Conservation (phyloP, 1,284 basidiomycete genomes). For the Heliocybe sulcata region DNA sequence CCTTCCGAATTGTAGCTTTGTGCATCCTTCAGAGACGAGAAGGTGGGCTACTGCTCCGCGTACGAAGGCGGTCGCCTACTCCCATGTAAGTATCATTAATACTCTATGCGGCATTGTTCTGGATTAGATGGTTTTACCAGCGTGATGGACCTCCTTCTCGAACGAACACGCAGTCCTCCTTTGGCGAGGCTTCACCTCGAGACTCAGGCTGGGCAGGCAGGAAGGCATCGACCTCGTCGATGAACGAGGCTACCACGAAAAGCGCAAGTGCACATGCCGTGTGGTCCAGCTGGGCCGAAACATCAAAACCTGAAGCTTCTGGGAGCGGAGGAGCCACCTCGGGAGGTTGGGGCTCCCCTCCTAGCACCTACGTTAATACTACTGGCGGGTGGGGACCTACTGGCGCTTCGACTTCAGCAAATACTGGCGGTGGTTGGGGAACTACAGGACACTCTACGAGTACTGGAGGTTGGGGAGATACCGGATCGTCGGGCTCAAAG, state of each 20-base stretch:
- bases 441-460: too few species aligned
- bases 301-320: too few species aligned
- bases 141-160: background rate
- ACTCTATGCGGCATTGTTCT: background rate
- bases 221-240: background rate
- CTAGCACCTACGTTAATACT: too few species aligned
- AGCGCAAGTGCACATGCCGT: too few species aligned
- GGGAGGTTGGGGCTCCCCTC: too few species aligned
- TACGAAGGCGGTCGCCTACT: background rate
- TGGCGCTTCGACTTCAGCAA: background rate
- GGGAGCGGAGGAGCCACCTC: too few species aligned
- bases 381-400: background rate
- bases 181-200: background rate
- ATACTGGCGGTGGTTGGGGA: background rate
- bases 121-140: background rate
- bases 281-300: too few species aligned
- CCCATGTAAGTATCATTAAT: background rate
- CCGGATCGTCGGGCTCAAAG: too few species aligned
- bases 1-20: background rate
- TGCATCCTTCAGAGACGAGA: background rate
- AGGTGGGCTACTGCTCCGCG: background rate
- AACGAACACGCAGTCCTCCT: background rate
- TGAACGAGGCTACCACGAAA: background rate
- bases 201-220: background rate
- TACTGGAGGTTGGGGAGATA: background rate